phyloP scores from a whole-genome alignment of 2,329 filamentous ascomycete species.

The Cladosporium oxysporum region DNA sequence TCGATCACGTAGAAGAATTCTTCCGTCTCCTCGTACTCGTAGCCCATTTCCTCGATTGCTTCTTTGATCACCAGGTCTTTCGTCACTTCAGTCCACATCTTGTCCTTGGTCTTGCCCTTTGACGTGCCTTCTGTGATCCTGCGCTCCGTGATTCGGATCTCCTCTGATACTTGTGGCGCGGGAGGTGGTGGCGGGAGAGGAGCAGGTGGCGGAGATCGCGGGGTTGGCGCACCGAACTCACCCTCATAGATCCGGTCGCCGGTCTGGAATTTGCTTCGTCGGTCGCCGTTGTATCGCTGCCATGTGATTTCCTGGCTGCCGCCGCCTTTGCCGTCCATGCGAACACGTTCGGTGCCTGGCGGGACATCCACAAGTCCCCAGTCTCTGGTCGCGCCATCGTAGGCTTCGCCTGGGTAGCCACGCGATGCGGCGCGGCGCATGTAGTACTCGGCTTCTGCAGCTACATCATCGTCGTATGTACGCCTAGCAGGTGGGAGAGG shows the following conservation, averaged over 20 bases:
- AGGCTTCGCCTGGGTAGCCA: slow-evolving; percentile 71
- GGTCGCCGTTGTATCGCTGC: slow-evolving; percentile 76
- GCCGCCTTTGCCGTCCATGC: slow-evolving; percentile 76
- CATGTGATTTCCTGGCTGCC: slow-evolving; percentile 75
- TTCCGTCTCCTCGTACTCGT: slow-evolving; percentile 87
- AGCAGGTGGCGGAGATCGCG: slow-evolving; percentile 29
- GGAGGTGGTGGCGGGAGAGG: slow-evolving; percentile 27
- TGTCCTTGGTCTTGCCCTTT: slow-evolving; percentile 37
- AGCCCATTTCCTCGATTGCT: slow-evolving; percentile 80
- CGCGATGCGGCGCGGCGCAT: slow-evolving; percentile 69
- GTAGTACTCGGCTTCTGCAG: slow-evolving; percentile 61
- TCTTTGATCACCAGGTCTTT: slow-evolving; percentile 87
- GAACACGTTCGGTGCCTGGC: slow-evolving; percentile 78
- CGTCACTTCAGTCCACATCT: slow-evolving; percentile 95
- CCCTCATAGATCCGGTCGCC: slow-evolving; percentile 58
- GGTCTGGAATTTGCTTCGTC: slow-evolving; percentile 71
- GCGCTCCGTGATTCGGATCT: slow-evolving; percentile 41
- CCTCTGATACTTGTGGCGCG: slow-evolving; percentile 35
- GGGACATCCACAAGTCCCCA: slow-evolving; percentile 85
- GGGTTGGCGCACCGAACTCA: slow-evolving; percentile 41
- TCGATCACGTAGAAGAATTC: slow-evolving; percentile 91
- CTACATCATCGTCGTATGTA: slow-evolving; percentile 54
- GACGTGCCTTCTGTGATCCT: slow-evolving; percentile 18
- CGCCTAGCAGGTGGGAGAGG: slow-evolving; percentile 43
- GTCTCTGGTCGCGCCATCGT: slow-evolving; percentile 70